These are phyloP conservation scores for Eimeria falciformis DNA, from an alignment of 169 alveolate genomes.

Conservation along the genomic window DNA sequence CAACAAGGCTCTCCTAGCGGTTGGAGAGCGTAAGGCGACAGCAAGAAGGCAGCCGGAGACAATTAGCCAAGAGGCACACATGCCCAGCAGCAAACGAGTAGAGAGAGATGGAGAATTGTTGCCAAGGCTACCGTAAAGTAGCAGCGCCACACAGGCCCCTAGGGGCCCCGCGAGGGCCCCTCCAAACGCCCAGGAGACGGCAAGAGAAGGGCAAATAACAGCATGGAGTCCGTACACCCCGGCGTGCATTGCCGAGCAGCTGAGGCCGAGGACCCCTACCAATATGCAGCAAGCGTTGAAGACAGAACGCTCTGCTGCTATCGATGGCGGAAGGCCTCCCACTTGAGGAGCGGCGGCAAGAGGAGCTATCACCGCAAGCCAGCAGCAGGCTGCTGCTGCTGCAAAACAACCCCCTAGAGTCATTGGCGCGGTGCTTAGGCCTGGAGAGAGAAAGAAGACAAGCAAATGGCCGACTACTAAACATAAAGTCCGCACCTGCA, in stretches of 20 bases:
- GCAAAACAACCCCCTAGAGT: conserved; percentile 32
- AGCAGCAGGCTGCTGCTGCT: conserved; percentile 29
- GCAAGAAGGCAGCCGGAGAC: neutral
- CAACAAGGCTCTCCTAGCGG: neutral
- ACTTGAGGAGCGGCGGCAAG: neutral
- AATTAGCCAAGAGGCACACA: neutral
- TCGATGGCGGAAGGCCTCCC: neutral
- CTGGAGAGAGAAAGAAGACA: conserved; percentile 26
- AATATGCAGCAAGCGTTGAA: conserved; percentile 6
- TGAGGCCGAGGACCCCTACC: conserved; percentile 27
- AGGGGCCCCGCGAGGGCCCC: conserved; percentile 65
- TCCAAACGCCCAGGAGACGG: conserved; percentile 34
- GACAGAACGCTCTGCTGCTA: neutral
- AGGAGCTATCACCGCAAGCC: neutral
- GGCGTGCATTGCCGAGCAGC: conserved; percentile 33
- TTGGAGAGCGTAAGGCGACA: neutral
- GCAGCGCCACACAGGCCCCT: conserved; percentile 6
- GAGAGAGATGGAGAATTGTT: neutral
- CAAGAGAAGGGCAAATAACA: neutral
- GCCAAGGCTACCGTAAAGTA: neutral
- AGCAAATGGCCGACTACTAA: conserved; percentile 63
- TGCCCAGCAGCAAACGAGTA: neutral
- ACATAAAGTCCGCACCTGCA: conserved; percentile 67
- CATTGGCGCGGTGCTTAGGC: neutral
- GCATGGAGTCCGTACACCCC: conserved; percentile 49